Base-by-base conservation (phyloP, 2,329 filamentous ascomycete species). In the Neonectria hederae region DNA sequence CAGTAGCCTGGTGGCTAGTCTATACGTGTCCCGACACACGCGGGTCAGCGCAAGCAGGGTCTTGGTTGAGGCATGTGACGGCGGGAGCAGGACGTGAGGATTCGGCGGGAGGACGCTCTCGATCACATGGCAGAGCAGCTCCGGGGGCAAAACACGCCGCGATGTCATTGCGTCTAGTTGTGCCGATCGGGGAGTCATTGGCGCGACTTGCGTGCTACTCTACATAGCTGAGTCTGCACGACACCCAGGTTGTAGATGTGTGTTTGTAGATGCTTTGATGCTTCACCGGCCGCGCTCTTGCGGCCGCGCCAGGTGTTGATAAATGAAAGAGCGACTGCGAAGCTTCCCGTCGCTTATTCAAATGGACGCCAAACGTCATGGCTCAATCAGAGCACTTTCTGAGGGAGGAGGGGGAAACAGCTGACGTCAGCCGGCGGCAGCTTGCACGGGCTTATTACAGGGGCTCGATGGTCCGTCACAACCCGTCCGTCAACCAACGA, bases 11-110 rank as follows among this genome's bases (percentile, higher is more conserved):
- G 76, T 76, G 4, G 84, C 82, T 10, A 80, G 62, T 5, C 70
- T 66, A 64, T 82, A 78, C 3, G 81, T 83, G 17, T 78, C 77
- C 4, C 78, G 77, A 38, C 79, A 83, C 40, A 83, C 81, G 21
- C 77, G 72, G 4, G 80, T 79, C 62, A 85, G 78, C 19, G 81
- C 75, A 17, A 84, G 69, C 6, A 86, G 78, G 7, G 83, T 80
- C 64, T 78, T 78, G 10, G 81, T 82, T 21, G 78, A 77, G 19
- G 75, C 69, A 65, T 84, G 76, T 2, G 77, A 77, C 3, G 79
- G 73, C 11, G 76, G 75, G 2, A 85, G 65, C 51, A 82, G 65
- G 22, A 67, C 67, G 8, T 65, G 32, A 2, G 69, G 68, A 58
- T 77, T 77, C 13, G 69, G 62, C n/a, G 78, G 78, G 40, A 78